Base-by-base conservation (phyloP, 768 basidiomycete genomes). In the Rhizopogon rudus region DNA sequence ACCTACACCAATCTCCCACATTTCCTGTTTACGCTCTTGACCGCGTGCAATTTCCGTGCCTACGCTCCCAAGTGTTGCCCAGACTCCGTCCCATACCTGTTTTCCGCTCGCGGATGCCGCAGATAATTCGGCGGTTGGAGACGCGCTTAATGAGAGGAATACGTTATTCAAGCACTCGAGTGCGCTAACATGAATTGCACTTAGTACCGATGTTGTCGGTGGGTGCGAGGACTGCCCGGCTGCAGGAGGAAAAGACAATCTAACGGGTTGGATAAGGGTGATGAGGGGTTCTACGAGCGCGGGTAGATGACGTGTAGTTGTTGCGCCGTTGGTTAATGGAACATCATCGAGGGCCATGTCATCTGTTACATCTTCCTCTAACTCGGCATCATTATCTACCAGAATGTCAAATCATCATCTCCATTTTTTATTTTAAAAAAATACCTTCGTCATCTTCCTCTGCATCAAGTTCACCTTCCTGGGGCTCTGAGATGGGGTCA, bases 151-250 rank as follows among this genome's bases (percentile, higher is more conserved):
- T 3, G 92, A 86, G 37, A 95, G 75, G 63, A 96, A 87, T 40
- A 94, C 77, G 65, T 98, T 97, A 64, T 91, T 93, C 45, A 98
- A 77, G 64, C 93, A 93, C 67, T 96, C 93, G 28, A 95, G 77
- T 9, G 93, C 90, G 59, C 86, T 79, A 54, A 92, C 76, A 65
- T 97, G 94, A 50, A 96, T 83, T 6, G 88, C 83, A 58, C 88
- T 81, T 44, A 98, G 80, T 9, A 78, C 88, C 25, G 93, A 91
- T 0, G 94, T 96, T 12, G 87, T 93, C 2, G 94, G 94, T 40
- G 93, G 91, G 65, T 96, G 91, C 20, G 79, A 75, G 0, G 92
- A 93, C 10, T 81, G 81, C 5, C 79, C 71, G 22, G 81, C 77
- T 16, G 80, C 75, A 0, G 91, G 90, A 14, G 88, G 82, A 73